Evolutionary conservation across 495 filamentous ascomycete genomes (phyloP), one percentile per base, ranked within the genome.

Genomic region (Xylaria scruposa): DNA sequence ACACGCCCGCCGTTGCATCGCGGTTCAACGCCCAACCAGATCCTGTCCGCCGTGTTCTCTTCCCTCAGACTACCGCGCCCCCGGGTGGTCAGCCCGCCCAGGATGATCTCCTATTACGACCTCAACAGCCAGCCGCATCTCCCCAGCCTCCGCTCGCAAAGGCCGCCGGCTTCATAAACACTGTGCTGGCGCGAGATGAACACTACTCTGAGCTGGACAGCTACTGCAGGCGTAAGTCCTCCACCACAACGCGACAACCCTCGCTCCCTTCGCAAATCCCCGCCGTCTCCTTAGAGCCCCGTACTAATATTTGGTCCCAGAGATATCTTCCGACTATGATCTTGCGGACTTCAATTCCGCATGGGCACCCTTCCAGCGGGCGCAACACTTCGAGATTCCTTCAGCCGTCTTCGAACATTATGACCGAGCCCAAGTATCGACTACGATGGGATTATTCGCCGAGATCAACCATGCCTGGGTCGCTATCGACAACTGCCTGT

Each of bases 391-490:
- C 81, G 89, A 91, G 67, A 94, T 98, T 33, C 96, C 96, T 46
- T 92, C 98, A 72, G 85, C 86, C 70, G 91, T 98, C 42, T 94
- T 98, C 76, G 91, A 93, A 69, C 94, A 97, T 75, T 93, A 94
- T 79, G 97, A 99, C 79, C 83, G 86, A 26, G 92, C 92, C 59
- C 89, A 95, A 73, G 89, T 97, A 2, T 90, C 90, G 31, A 96
- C 95, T 13, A 89, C 87, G 77, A 97, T 98, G 91, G 96, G 96
- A 26, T 82, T 98, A 49, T 97, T 99, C 80, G 93, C 96, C 26
- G 91, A 94, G 79, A 80, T 99, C 74, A 93, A 93, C 70, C 95
- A 98, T 82, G 95, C 95, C 56, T 99, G 95, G 94, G 91, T 97
- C 26, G 87, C 93, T 0, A 97, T 99, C 77, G 96, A 99, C 82